These are phyloP conservation scores for Rhododendron vialii DNA, from an alignment of 148 eudicot species.

Conservation along the genomic window DNA sequence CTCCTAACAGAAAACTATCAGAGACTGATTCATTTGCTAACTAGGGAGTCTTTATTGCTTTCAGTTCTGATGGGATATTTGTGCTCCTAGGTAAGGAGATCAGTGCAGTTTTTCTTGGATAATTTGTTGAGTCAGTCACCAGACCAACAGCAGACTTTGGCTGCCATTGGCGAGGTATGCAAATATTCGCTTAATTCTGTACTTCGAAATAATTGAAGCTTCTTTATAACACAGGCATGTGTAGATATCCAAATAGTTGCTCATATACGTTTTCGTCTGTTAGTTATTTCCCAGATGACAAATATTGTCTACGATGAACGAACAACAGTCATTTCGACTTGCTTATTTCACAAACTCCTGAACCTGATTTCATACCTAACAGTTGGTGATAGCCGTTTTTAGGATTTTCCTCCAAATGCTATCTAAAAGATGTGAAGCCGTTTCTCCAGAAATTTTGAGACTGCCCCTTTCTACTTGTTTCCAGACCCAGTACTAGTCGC, in stretches of 20 bases:
- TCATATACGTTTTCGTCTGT: neutral
- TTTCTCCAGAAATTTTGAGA: neutral
- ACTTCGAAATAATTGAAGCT: neutral
- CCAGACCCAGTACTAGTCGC: neutral
- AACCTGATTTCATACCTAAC: neutral
- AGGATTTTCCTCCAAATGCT: neutral
- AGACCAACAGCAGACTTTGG: slow-evolving; percentile 86
- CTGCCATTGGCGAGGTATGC: slow-evolving; percentile 94
- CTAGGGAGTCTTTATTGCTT: neutral
- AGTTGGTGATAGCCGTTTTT: neutral
- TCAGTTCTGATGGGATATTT: slow-evolving; percentile 10
- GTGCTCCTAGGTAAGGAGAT: slow-evolving; percentile 70
- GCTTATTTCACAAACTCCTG: neutral
- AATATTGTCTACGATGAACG: neutral
- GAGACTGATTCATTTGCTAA: neutral
- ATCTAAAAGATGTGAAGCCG: neutral
- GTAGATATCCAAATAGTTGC: slow-evolving; percentile 1
- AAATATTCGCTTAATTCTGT: neutral
- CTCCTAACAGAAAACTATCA: neutral
- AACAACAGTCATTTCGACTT: neutral
- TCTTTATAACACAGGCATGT: neutral
- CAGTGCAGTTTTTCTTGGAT: slow-evolving; percentile 87
- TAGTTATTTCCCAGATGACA: neutral
- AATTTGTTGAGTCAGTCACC: slow-evolving; percentile 81
- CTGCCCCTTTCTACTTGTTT: neutral